These are phyloP conservation scores for Neurospora sp. DNA, from an alignment of 495 filamentous ascomycete species.

Conservation along the genomic window DNA sequence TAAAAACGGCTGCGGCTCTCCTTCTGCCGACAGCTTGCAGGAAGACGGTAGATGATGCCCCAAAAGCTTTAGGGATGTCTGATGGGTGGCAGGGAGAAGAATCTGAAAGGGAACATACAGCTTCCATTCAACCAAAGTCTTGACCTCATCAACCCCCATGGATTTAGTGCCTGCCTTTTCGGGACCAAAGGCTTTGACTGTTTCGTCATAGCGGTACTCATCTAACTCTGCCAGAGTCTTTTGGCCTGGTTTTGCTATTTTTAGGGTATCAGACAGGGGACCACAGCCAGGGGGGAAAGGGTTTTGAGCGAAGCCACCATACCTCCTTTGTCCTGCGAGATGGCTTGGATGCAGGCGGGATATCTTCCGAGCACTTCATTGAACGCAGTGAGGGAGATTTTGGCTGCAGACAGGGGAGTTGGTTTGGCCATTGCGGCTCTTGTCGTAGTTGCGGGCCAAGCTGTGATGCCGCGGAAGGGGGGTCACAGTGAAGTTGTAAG, in stretches of 20 bases:
- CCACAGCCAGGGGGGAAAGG: background rate
- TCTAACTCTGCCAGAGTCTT: conserved; percentile 38
- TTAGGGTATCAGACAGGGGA: conserved; percentile 1
- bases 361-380: conserved; percentile 23
- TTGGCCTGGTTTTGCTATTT: conserved; percentile 31
- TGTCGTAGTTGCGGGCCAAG: background rate
- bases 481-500: background rate
- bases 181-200: conserved; percentile 27
- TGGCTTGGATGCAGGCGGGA: conserved; percentile 26
- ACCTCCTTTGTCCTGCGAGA: conserved; percentile 33
- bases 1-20: background rate
- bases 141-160: conserved; percentile 35
- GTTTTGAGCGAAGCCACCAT: conserved; percentile 7
- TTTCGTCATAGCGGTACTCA: conserved; percentile 36
- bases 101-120: conserved; percentile 34
- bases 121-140: conserved; percentile 65
- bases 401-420: conserved; percentile 17
- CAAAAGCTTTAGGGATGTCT: background rate
- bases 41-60: background rate
- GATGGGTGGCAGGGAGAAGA: background rate
- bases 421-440: conserved; percentile 20
- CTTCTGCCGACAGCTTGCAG: background rate
- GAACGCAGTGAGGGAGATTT: conserved; percentile 28
- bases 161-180: conserved; percentile 8
- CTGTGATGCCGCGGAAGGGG: background rate